Evolutionary conservation across 306 rosid genomes (phyloP), one percentile per base, ranked within the genome.

Genomic region (Glycine tomentella): DNA sequence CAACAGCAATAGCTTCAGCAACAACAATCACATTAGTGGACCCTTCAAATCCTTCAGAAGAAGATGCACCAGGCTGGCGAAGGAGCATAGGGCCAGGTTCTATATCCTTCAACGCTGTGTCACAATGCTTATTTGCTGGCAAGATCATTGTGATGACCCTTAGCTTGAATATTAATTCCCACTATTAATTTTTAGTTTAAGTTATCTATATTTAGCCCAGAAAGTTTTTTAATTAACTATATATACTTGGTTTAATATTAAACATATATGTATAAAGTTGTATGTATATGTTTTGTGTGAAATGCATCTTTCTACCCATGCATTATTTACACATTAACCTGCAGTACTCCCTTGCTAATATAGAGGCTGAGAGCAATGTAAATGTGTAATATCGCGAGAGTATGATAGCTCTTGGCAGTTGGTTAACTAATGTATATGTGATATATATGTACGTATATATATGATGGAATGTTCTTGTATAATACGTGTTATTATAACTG

Each of bases 51-150:
- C 97, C 15, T 89, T 92, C 67, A 81, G 87, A 52, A 77, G 89
- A 33, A 83, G 91, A 73, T 92, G 93, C 79, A 81, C 87, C n/a
- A 38, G 65, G 65, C 74, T 92, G 61, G 90, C 81, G 66, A 91
- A 89, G 84, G 95, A 92, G 80, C 94, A 87, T 33, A 79, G 97
- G 66, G 93, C 91, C 5, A 81, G 91, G 82, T 89, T 92, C 86
- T 92, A 91, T 31, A 92, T 92, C 64, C 89, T 92, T 76, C 88
- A 92, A 42, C 88, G 97, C 4, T 91, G 97, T 69, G 81, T 92
- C 84, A 80, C 88, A 34, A 92, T 92, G 95, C 93, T 92, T 49
- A 25, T 92, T 36, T 92, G 95, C 73, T 92, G 93, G 93, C 90
- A 87, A 44, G 92, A 90, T 25, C 31, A 25, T 59, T 84, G 59